Conservation (phyloP, 2,329 filamentous ascomycete genomes). For the Phialophora verrucosa region DNA sequence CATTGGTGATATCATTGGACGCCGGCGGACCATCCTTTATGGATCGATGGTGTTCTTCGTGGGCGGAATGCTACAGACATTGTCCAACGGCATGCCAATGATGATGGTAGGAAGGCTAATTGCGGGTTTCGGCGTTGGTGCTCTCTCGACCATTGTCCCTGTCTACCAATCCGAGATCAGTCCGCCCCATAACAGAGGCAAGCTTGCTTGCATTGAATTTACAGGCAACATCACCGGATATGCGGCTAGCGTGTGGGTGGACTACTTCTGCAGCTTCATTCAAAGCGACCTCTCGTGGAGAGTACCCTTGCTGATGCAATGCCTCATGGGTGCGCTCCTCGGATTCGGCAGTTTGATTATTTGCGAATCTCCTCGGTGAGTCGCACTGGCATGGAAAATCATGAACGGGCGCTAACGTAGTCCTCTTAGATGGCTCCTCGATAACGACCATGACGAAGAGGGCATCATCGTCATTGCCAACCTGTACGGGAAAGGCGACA, state of each 20-base stretch:
- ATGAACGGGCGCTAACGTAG: constrained; percentile 42
- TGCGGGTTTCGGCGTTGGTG: constrained; percentile 84
- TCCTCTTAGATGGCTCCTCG: constrained; percentile 80
- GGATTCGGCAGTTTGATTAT: constrained; percentile 88
- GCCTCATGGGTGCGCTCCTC: constrained; percentile 87
- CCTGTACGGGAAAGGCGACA: constrained; percentile 92
- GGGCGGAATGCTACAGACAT: constrained; percentile 83
- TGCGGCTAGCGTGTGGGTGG: constrained; percentile 95
- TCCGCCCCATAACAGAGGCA: constrained; percentile 92
- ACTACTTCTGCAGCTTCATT: constrained; percentile 95
- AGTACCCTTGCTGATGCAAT: constrained; percentile 87
- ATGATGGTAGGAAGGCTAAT: constrained; percentile 84
- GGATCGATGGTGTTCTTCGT: constrained; percentile 85
- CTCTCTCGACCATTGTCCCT: constrained; percentile 88
- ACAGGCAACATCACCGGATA: constrained; percentile 97
- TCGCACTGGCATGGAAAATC: constrained; percentile 6
- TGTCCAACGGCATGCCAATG: constrained; percentile 82
- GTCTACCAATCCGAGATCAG: constrained; percentile 96
- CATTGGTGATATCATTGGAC: constrained; percentile 88
- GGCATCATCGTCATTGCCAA: constrained; percentile 98
- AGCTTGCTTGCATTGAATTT: constrained; percentile 96
- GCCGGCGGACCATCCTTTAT: constrained; percentile 88
- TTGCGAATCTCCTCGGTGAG: constrained; percentile 90
- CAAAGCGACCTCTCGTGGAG: constrained; percentile 86
- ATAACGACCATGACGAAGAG: constrained; percentile 97